These are phyloP conservation scores for Ogataea hybrid DNA, from an alignment of 1,139 yeast species.

Conservation along the genomic window DNA sequence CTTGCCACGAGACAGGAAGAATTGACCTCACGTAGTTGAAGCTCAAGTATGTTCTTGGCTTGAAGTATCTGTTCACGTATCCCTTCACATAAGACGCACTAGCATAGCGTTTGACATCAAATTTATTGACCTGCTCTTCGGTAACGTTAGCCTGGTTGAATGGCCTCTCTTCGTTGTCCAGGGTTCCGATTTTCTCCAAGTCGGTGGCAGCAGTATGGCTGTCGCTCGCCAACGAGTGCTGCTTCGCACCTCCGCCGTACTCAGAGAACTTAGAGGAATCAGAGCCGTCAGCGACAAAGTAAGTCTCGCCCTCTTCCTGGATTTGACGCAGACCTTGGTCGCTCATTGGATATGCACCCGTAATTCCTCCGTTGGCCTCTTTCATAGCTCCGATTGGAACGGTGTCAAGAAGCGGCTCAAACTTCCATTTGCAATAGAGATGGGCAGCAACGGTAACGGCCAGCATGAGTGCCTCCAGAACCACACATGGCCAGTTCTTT, in stretches of 20 bases:
- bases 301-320: constrained; percentile 45
- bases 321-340: constrained; percentile 67
- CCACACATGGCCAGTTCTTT: constrained; percentile 94
- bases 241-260: constrained; percentile 1
- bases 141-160: constrained; percentile 6
- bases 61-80: constrained; percentile 45
- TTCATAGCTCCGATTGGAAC: constrained; percentile 76
- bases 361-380: constrained; percentile 53
- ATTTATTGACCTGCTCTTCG: constrained; percentile 2
- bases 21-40: constrained; percentile 52
- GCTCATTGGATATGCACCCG: constrained; percentile 42
- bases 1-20: constrained; percentile 51
- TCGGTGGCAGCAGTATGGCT: constrained; percentile 20
- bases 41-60: constrained; percentile 65
- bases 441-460: constrained; percentile 68
- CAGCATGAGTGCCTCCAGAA: constrained; percentile 64
- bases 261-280: constrained; percentile 1
- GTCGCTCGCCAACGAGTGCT: constrained; percentile 17
- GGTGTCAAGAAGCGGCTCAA: constrained; percentile 59
- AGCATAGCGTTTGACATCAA: constrained; percentile 8
- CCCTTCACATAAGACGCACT: constrained; percentile 20
- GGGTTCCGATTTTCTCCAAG: constrained; percentile 14
- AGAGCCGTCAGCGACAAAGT: constrained; percentile 23
- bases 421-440: constrained; percentile 53
- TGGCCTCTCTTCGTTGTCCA: constrained; percentile 19